phyloP scores from a whole-genome alignment of 2,329 filamentous ascomycete species.

The Talaromyces albobiverticillius region DNA sequence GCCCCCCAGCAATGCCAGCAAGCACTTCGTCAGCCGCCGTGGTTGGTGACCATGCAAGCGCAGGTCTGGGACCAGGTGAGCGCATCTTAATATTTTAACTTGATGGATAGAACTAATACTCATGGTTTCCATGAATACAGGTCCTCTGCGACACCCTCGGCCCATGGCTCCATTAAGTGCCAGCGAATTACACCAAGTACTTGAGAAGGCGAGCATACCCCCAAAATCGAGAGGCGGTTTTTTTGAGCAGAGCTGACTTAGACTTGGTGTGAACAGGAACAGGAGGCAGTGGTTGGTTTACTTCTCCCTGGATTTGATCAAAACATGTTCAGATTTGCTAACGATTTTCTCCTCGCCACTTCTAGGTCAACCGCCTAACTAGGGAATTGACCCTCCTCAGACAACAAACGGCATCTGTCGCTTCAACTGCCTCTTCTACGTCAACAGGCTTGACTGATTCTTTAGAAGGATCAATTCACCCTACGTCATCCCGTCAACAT shows the following conservation, averaged over 20 bases:
- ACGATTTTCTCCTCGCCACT: constrained; percentile 6
- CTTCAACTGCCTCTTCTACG: constrained; percentile 58
- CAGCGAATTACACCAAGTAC: constrained; percentile 66
- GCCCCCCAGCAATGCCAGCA: constrained; percentile 35
- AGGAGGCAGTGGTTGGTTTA: constrained; percentile 77
- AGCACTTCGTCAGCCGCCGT: constrained; percentile 25
- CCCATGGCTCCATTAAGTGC: constrained; percentile 85
- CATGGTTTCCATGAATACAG: constrained; percentile 28
- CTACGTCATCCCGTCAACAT: constrained; percentile 55
- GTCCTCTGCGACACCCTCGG: constrained; percentile 79
- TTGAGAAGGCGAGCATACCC: no score
- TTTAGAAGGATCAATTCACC: constrained; percentile 48
- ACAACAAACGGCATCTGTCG: constrained; percentile 61
- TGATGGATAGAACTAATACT: not conserved
- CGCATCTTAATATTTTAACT: not conserved
- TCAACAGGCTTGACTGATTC: constrained; percentile 51
- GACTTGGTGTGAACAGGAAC: constrained; percentile 90
- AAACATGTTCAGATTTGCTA: not conserved
- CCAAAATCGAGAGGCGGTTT: no score
- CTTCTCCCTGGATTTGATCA: not conserved
- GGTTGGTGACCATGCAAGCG: constrained; percentile 33
- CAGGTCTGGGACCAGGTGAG: constrained; percentile 41
- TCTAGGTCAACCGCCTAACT: constrained; percentile 92
- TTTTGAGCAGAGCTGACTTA: no score
- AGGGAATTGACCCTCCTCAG: constrained; percentile 85